Base-by-base conservation (phyloP, 345 rosid genomes). In the Eucalyptus cladocalyx region DNA sequence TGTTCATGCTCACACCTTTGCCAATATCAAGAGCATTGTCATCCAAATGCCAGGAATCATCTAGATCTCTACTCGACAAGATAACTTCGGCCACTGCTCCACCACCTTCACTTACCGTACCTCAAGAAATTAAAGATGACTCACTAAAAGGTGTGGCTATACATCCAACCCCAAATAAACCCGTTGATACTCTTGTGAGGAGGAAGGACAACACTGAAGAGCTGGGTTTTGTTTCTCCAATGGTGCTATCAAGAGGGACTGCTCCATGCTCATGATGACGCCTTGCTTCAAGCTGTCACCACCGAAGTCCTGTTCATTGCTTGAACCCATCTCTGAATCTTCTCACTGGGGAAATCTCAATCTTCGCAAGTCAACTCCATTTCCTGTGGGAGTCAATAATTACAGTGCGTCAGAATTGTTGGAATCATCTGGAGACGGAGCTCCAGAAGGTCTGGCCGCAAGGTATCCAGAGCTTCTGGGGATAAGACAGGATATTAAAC, bases 401-500 rank as follows among this genome's bases (percentile, higher is more conserved):
- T 53, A 32, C 26, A 76, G 87, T 88, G 92, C 51, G 47, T 89
- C 93, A 58, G 91, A 94, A 28, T 89, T 89, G 89, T 94, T 97
- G 62, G 96, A 94, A 54, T 94, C 97, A 56, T 93, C 96, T n/a
- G 92, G 92, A 37, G 81, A 91, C 43, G 97, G 92, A 69, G 85
- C 90, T 89, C 91, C 95, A 13, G 94, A 92, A 40, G 89, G 91
- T 89, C 92, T 95, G 88, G 90, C 91, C 54, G 60, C 89, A 17
- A 95, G 93, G 94, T 98, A 95, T 91, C 97, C 98, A 9, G 99
- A 97, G 93, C 95, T 98, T 37, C 69, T 94, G 87, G 99, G 95
- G 53, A 92, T 95, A 88, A 92, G 92, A 40, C 93, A 87, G 88
- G 94, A 90, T 88, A 49, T 89, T 51, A 90, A 89, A 89, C 90